Conservation (phyloP, 1,139 yeast genomes). For the Lodderomyces orthopsilosis region DNA sequence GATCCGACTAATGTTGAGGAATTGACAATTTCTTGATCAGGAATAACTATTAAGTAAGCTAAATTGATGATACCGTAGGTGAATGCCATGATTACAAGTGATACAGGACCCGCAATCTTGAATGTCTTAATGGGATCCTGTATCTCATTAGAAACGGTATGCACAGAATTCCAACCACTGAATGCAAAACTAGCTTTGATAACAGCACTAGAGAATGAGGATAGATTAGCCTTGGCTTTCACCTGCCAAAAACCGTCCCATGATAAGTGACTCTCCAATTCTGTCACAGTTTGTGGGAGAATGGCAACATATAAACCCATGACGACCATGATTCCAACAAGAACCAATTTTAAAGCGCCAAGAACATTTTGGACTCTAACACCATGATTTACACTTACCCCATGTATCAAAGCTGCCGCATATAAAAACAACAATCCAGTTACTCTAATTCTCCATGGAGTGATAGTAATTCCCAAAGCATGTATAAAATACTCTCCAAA, state of each 20-base stretch:
- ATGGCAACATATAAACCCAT: conserved; percentile 51
- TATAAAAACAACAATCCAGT: conserved; percentile 46
- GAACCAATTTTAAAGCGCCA: conserved; percentile 52
- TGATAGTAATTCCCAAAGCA: conserved; percentile 41
- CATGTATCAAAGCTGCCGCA: conserved; percentile 48
- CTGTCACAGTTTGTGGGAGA: conserved; percentile 42
- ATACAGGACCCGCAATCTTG: conserved; percentile 59
- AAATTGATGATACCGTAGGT: conserved; percentile 55
- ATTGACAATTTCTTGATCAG: conserved; percentile 49
- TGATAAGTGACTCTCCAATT: conserved; percentile 39
- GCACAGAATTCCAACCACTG: conserved; percentile 65
- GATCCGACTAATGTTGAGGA: conserved; percentile 63
- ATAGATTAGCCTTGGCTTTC: conserved; percentile 23
- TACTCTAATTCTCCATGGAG: conserved; percentile 38
- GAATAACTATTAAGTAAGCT: conserved; percentile 55
- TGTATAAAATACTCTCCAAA: conserved; percentile 67
- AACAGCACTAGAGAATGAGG: conserved; percentile 55
- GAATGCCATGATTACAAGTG: conserved; percentile 45
- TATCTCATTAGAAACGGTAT: conserved; percentile 59
- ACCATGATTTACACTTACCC: conserved; percentile 53
- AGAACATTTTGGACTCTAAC: conserved; percentile 52
- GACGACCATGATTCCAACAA: conserved; percentile 46
- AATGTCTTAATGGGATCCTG: conserved; percentile 57
- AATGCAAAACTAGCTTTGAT: conserved; percentile 60
- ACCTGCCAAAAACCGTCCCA: conserved; percentile 29